A percentile compares a stretch with the other conserved stretches of the same genome.
Conservation (phyloP, 75 land plant species). For the Adiantum capillusveneris region DNA sequence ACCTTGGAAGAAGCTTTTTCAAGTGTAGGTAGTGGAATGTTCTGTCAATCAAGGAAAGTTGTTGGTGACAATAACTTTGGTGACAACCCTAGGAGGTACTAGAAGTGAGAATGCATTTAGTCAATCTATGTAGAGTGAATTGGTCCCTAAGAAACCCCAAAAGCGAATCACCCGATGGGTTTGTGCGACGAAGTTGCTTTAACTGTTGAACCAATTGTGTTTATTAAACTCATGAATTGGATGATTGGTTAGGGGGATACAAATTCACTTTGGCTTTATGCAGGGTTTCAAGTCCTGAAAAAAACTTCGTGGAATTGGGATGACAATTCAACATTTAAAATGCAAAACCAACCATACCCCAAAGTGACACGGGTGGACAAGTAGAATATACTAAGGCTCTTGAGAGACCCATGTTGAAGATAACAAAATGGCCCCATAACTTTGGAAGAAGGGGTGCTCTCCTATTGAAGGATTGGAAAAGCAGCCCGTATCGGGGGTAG, state of each 20-base stretch:
- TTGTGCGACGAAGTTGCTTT: constrained; percentile 28
- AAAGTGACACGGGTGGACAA: constrained; percentile 3
- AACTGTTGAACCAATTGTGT: constrained; percentile 18
- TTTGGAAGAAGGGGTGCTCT: constrained; percentile 30
- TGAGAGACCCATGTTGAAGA: not conserved
- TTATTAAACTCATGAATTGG: constrained; percentile 20
- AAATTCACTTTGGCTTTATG: not conserved
- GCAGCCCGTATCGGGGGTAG: constrained; percentile 24
- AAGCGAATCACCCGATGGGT: constrained; percentile 17
- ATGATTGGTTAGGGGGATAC: constrained; percentile 17
- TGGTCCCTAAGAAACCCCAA: constrained; percentile 30
- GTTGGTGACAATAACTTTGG: too few species aligned
- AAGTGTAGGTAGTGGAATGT: too few species aligned
- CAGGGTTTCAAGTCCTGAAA: not conserved
- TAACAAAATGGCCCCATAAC: constrained; percentile 18
- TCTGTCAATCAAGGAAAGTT: too few species aligned
- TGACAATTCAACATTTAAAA: too few species aligned
- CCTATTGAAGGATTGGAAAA: constrained; percentile 22
- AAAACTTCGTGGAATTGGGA: constrained; percentile 13
- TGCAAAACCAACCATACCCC: not conserved
- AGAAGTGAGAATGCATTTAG: constrained; percentile 8
- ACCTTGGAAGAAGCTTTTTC: too few species aligned
- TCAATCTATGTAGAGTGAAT: constrained; percentile 20
- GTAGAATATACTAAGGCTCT: constrained; percentile 8
- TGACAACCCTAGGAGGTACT: constrained; percentile 20